Base-by-base conservation (phyloP, 345 rosid species). In the Excoecaria cochinchinensis region DNA sequence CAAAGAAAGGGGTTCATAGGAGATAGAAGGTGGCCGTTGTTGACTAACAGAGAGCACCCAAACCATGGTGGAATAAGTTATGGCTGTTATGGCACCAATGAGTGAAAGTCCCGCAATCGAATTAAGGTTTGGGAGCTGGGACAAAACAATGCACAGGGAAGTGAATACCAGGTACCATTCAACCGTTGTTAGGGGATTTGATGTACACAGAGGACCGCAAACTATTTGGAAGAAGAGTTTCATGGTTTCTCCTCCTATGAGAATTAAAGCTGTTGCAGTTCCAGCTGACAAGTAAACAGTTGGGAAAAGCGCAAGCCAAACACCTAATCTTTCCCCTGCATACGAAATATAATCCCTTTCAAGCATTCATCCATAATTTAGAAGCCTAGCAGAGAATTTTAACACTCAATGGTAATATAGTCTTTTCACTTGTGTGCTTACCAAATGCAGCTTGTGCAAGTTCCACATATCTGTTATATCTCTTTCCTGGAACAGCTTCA, bases 391-490 rank as follows among this genome's bases (percentile, higher is more conserved):
- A 57, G 9, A 56, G n/a, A 17, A 31, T 31, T 31, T 31, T 42
- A 40, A 67, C 4, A 38, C 10, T 39, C 62, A 70, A 36, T 12
- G 5, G 50, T 38, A 38, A 31, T 21, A 46, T 21, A 46, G 51
- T 22, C 36, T 59, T 69, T 36, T 8, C 16, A 21, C 73, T 47
- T 10, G 10, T 47, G 25, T 70, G 59, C 87, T 86, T 80, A 95
- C 99, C 99, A 67, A 95, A 95, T 64, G 99, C 99, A 73, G 99
- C 97, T 82, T 92, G 92, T 53, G 99, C 97, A 63, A 95, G 97
- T 79, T 95, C 97, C 44, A 95, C 99, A 52, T 92, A 95, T 85
- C 99, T 83, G 85, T 92, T 92, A 84, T 95, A 95, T 39, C 99
- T 85, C 84, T 92, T 95, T 53, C 97, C 97, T 0, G 99, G 97